Evolutionary conservation across 805 yeast species (phyloP).

Genomic region (Zygosaccharomyces gambellarensis): DNA sequence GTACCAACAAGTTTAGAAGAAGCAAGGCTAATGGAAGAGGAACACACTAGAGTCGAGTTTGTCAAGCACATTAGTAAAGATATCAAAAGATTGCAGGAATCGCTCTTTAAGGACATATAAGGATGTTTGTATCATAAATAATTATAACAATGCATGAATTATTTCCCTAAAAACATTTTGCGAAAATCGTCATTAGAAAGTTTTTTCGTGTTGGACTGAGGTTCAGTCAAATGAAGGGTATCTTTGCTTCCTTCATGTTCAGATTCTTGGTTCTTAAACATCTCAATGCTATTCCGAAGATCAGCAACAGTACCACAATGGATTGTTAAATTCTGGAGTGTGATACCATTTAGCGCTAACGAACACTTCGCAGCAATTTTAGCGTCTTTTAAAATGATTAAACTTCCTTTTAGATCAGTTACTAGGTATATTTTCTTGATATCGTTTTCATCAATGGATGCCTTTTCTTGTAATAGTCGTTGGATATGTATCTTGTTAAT

Average conservation of each 20-base stretch:
- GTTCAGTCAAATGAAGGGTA: not conserved
- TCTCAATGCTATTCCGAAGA: slow-evolving; percentile 17
- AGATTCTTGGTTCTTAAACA: not conserved
- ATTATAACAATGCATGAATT: slow-evolving; percentile 5
- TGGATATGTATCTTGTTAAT: slow-evolving; percentile 21
- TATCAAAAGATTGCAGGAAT: slow-evolving; percentile 49
- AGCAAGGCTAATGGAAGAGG: slow-evolving; percentile 50
- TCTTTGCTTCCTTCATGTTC: not conserved
- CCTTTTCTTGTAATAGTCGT: slow-evolving; percentile 13
- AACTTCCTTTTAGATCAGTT: slow-evolving; percentile 45
- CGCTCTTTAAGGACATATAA: slow-evolving; percentile 27
- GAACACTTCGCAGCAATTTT: slow-evolving; percentile 49
- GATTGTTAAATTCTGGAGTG: slow-evolving; percentile 35
- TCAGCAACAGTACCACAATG: slow-evolving; percentile 36
- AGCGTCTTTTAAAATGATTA: slow-evolving; percentile 43
- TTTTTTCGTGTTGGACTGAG: slow-evolving; percentile 6
- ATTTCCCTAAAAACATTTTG: slow-evolving; percentile 31
- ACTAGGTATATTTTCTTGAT: slow-evolving; percentile 43
- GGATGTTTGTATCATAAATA: not conserved
- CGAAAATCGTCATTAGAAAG: slow-evolving; percentile 40
- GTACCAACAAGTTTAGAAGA: slow-evolving; percentile 62
- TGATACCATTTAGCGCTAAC: slow-evolving; percentile 39
- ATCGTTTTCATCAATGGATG: slow-evolving; percentile 10
- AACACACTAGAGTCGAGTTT: slow-evolving; percentile 39
- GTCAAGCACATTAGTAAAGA: slow-evolving; percentile 46